Base-by-base conservation (phyloP, 441 rosid genomes). In the Populus tomentosa region DNA sequence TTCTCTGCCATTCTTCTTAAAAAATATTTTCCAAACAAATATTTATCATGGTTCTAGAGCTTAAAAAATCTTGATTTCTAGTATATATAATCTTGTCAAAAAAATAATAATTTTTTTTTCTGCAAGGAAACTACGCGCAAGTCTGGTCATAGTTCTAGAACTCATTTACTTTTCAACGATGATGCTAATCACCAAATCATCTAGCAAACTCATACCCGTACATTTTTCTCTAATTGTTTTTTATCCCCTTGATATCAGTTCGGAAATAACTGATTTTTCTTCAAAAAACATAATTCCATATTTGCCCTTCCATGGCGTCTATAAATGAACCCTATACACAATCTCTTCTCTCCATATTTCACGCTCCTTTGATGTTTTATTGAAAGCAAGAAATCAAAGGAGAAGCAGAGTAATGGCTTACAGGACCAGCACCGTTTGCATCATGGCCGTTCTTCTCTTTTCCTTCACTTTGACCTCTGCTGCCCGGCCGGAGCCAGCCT, bases 351-450 rank as follows among this genome's bases (percentile, higher is more conserved):
- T 3, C 28, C 73, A 38, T 62, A 32, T 32, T 66, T 42, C 53
- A 6, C n/a, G 28, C 24, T 59, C 11, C 64, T 13, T 68, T 74
- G 74, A 13, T 30, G 24, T 28, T 70, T 64, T 56, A 10, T 33
- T 10, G 69, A 73, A 4, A 64, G 62, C 62, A n/a, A 53, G 62
- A 62, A 73, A 40, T 56, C 16, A 26, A 26, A 36, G 30, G 21
- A 74, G 28, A 30, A 69, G 35, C n/a, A 76, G 9, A 65, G 71
- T 46, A 42, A 81, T 77, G 81, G 71, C 80, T 82, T 70, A 77
- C 67, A 86, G 82, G 78, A 73, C 82, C 87, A 50, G 72, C 84
- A 42, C 80, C 75, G 14, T 81, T 61, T 84, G 81, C 84, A 50
- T 85, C 14, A 62, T 84, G 10, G 72, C 84, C 67, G 24, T 70